Percentiles rank a stretch among this genome's conserved stretches.
Evolutionary conservation across 805 yeast genomes (phyloP).

Genomic region (Metschnikowia gruessii): DNA sequence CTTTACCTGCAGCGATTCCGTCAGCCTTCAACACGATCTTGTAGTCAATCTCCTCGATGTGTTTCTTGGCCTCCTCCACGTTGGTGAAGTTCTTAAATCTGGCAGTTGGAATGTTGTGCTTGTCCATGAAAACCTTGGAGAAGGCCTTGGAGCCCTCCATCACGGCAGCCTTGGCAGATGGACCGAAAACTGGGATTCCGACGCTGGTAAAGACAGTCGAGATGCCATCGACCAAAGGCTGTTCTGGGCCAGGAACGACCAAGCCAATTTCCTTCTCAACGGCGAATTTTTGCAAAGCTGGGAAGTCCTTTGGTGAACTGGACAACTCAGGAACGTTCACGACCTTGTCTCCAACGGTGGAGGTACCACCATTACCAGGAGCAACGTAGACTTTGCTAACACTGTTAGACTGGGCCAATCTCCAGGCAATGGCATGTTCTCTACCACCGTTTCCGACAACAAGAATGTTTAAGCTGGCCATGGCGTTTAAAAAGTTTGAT

Average conservation of each 20-base stretch:
- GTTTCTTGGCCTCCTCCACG: conserved; percentile 70
- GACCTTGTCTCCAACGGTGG: conserved; percentile 51
- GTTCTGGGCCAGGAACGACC: conserved; percentile 99
- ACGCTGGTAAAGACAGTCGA: conserved; percentile 65
- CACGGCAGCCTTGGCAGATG: conserved; percentile 82
- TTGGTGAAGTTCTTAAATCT: conserved; percentile 77
- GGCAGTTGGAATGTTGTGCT: conserved; percentile 93
- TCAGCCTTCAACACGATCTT: conserved; percentile 93
- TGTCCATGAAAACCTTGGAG: conserved; percentile 90
- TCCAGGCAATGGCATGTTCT: conserved; percentile 97
- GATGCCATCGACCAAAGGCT: conserved; percentile 95
- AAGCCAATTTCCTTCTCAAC: conserved; percentile 58
- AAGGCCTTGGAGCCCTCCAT: conserved; percentile 98
- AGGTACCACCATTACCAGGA: conserved; percentile 96
- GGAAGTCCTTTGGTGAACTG: conserved; percentile 65
- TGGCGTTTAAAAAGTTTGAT: conserved; percentile 1
- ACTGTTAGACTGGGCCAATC: conserved; percentile 70
- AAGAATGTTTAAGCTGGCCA: conserved; percentile 42
- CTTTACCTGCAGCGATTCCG: conserved; percentile 98
- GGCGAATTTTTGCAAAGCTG: conserved; percentile 71
- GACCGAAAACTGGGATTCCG: conserved; percentile 97
- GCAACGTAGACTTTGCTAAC: conserved; percentile 82
- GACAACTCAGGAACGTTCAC: conserved; percentile 65
- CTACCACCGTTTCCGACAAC: conserved; percentile 98
- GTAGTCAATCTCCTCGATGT: conserved; percentile 62